Base-by-base conservation (phyloP, 148 eudicot species). In the Limonium bicolor region DNA sequence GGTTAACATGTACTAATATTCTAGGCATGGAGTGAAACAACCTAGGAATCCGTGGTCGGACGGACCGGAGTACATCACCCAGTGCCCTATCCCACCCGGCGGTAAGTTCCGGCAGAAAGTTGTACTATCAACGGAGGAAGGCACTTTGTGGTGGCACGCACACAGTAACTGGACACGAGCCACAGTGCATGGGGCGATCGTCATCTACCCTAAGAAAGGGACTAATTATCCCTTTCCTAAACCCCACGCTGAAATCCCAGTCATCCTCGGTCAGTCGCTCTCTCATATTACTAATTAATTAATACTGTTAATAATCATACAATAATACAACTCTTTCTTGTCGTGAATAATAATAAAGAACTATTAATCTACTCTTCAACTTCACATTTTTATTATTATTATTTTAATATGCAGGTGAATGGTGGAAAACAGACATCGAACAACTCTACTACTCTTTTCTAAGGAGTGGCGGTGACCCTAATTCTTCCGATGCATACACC, bases 91-190 rank as follows among this genome's bases (percentile, higher is more conserved):
- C 40, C 63, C 63, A 17, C 63, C 79, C 0, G 82, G 82, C 3
- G 50, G 61, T 6, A 75, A 69, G 56, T 79, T 71, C 24, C 46
- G 46, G 1, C 75, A 79, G n/a, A 64, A 59, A 53, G 71, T 79
- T 49, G 66, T 63, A 23, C 66, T 79, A 11, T 71, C 76, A 2
- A 79, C 78, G 22, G 82, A 79, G 61, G 53, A 79, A 53, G 87
- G 87, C 9, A 79, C 87, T 1, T 60, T 79, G 14, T 72, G 78
- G 76, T 79, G 87, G 87, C 87, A 79, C 40, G 87, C 82, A 11
- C 87, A 79, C 41, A 79, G 71, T 25, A 47, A 64, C 4, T 79
- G 87, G 87, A 64, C 75, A 4, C 63, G 87, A 37, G 87, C 79
- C 0, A 79, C 87, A 0, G 76, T 75, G 3, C 56, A 79, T 59